Percentiles rank a stretch among this genome's conserved stretches.
Evolutionary conservation across 371 early-diverging fungal genomes (phyloP).

Genomic region (Cokeromyces recurvatus): DNA sequence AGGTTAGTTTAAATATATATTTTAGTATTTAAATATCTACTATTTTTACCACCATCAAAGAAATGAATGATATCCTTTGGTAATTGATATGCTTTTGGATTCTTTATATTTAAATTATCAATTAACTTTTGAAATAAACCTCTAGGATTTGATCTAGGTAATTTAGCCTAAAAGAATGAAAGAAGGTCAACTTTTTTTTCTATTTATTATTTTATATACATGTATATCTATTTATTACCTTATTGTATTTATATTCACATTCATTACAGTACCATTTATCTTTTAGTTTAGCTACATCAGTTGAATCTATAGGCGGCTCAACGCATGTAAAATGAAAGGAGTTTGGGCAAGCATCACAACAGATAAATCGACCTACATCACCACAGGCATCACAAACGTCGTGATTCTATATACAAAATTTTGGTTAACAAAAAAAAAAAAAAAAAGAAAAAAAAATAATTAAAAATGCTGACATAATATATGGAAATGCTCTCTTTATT

Average conservation of each 20-base stretch:
- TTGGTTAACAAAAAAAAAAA: too few relatives aligned
- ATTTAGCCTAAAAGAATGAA: background rate
- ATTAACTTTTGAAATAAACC: constrained; percentile 37
- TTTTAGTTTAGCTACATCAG: constrained; percentile 42
- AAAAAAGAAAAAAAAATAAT: background rate
- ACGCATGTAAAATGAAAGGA: constrained; percentile 73
- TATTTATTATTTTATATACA: background rate
- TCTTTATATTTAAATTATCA: constrained; percentile 34
- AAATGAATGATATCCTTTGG: constrained; percentile 42
- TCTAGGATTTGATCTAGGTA: background rate
- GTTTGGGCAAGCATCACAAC: constrained; percentile 73
- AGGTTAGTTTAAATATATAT: background rate
- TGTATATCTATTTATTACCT: constrained; percentile 15
- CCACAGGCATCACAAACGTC: constrained; percentile 68
- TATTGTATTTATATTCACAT: constrained; percentile 41
- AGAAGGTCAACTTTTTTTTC: constrained; percentile 10
- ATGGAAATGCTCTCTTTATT: background rate
- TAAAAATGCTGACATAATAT: too few relatives aligned
- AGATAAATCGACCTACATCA: constrained; percentile 60
- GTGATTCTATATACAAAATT: constrained; percentile 37
- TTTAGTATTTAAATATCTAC: background rate
- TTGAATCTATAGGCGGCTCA: constrained; percentile 62
- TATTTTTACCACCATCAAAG: constrained; percentile 50
- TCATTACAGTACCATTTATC: constrained; percentile 66
- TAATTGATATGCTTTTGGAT: constrained; percentile 44